Conservation (phyloP, 179 eudicot genomes). For the Drosera spatulata region DNA sequence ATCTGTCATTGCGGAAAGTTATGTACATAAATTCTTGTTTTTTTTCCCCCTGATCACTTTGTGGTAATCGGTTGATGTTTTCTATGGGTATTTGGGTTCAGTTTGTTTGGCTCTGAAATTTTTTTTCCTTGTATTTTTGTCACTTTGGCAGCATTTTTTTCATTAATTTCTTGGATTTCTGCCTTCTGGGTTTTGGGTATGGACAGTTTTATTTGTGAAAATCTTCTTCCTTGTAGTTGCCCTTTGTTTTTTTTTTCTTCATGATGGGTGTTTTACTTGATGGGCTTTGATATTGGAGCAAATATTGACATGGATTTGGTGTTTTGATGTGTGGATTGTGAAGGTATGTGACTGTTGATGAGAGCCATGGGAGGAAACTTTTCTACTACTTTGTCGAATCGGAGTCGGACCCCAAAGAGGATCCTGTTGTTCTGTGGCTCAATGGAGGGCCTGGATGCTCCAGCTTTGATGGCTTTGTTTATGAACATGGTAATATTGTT, state of each 20-base stretch:
- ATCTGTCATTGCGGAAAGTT: too few species aligned
- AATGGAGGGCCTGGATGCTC: slow-evolving; percentile 99
- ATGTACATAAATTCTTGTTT: too few species aligned
- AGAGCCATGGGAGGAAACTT: slow-evolving; percentile 61
- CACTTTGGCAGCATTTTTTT: background rate
- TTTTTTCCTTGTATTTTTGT: background rate
- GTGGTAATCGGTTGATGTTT: too few species aligned
- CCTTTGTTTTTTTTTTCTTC: too few species aligned
- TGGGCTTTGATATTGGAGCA: too few species aligned
- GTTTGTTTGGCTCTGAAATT: background rate
- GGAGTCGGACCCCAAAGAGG: slow-evolving; percentile 59
- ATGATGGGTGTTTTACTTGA: too few species aligned
- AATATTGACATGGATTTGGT: background rate
- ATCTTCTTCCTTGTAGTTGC: background rate
- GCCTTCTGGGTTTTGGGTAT: background rate
- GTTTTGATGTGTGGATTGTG: slow-evolving; percentile 6
- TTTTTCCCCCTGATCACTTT: too few species aligned
- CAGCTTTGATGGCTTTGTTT: slow-evolving; percentile 96
- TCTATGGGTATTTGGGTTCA: too few species aligned
- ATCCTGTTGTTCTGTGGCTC: slow-evolving; percentile 98
- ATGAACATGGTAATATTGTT: slow-evolving; percentile 68
- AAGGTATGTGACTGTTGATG: slow-evolving; percentile 87
- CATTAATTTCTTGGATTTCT: background rate
- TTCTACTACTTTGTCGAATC: slow-evolving; percentile 85
- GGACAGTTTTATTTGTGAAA: background rate